Evolutionary conservation across 2,329 filamentous ascomycete genomes (phyloP), one percentile per base, ranked within the genome.

Genomic region (Ascochyta koolunga): DNA sequence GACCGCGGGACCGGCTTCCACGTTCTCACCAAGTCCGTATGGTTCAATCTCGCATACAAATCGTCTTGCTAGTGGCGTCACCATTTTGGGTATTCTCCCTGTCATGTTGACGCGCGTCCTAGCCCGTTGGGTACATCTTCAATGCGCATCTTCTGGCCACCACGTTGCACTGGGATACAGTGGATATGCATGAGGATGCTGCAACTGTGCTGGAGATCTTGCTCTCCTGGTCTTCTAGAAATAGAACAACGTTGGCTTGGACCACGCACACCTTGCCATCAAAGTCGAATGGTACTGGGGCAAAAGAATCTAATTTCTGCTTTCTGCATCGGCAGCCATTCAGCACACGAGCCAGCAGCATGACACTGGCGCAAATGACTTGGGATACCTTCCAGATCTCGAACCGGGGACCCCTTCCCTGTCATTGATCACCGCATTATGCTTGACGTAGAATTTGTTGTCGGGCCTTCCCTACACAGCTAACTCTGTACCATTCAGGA

Each of bases 401-500:
- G 66, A 67, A 68, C 70, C 70, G 63, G 71, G 71, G 61, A 46
- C 47, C 67, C 65, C 59, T 65, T 69, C 69, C 73, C 62, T 68
- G 72, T 68, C 67, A 71, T 68, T 74, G 73, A 76, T 73, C 75
- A 77, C 73, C 68, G 73, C 74, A 77, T 77, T 74, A 75, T 77
- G 74, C 73, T 75, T 73, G 71, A 74, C 72, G 67, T 73, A 72
- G 72, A 75, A 74, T 72, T 62, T 65, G 69, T 71, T 68, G 69
- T 69, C 65, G 66, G 68, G 64, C 71, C 74, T 76, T 71, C 72
- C 72, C 72, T 71, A 71, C 71, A 70, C 68, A 76, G 73, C 71
- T 70, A 69, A 67, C 66, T 70, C 67, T 63, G 70, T 72, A 66
- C 70, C 68, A 62, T 72, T 74, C 72, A 76, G 74, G 73, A 75